Evolutionary conservation across 352 stramenopile species (phyloP).

Genomic region (Peronospora farinosa): DNA sequence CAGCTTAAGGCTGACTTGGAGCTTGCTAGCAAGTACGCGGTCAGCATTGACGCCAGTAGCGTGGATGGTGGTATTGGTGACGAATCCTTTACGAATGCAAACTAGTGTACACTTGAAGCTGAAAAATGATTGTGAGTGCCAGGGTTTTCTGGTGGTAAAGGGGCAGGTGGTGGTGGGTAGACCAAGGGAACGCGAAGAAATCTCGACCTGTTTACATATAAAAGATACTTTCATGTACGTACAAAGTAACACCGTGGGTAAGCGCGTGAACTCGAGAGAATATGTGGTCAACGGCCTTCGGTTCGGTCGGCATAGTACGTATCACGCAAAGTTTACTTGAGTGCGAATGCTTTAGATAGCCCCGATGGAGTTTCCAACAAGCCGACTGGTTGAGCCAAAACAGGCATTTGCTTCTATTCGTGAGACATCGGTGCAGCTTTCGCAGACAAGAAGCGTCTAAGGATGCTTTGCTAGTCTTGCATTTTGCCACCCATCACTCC

Average conservation of each 20-base stretch:
- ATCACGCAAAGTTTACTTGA: slow-evolving; percentile 19
- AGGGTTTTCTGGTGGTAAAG: slow-evolving; percentile 23
- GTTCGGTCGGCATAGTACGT: slow-evolving; percentile 12
- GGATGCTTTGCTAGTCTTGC: slow-evolving; percentile 30
- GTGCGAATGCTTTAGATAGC: not conserved
- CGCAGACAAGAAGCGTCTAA: slow-evolving; percentile 73
- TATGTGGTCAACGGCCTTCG: not conserved
- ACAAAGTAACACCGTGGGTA: not conserved
- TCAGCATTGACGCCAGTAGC: slow-evolving; percentile 64
- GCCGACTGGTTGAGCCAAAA: slow-evolving; percentile 63
- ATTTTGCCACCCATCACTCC: slow-evolving; percentile 10
- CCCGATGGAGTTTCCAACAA: slow-evolving; percentile 55
- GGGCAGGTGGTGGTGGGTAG: slow-evolving; percentile 12
- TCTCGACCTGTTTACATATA: slow-evolving; percentile 20
- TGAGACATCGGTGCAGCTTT: slow-evolving; percentile 4
- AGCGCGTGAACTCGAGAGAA: not conserved
- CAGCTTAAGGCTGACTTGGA: slow-evolving; percentile 85
- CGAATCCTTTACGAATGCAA: slow-evolving; percentile 48
- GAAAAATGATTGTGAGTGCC: slow-evolving; percentile 13
- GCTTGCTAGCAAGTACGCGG: slow-evolving; percentile 80
- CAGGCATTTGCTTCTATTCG: not conserved
- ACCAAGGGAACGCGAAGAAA: not conserved
- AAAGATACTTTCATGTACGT: slow-evolving; percentile 24
- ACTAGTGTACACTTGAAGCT: slow-evolving; percentile 28
- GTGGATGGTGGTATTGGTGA: slow-evolving; percentile 43